Evolutionary conservation across 148 eudicot species (phyloP), one percentile per base, ranked within the genome.

Genomic region (Camellia lanceoleosa): DNA sequence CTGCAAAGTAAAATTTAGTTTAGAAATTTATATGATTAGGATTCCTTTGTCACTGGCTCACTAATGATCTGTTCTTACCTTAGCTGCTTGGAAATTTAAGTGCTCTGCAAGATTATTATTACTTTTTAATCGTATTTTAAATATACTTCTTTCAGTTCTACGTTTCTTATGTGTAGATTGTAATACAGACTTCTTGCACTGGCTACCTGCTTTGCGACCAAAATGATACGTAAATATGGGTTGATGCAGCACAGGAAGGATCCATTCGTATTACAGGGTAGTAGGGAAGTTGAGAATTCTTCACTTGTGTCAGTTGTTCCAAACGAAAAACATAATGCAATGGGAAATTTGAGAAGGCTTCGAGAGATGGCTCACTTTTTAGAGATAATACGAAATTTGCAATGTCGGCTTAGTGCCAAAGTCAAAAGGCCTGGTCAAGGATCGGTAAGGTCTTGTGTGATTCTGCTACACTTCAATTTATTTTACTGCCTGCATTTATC

Each of bases 191-290:
- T 95, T 82, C 95, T 95, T 23, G 86, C 89, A 46, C 80, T 93
- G 73, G 97, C 90, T 74, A 87, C 93, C 67, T 67, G 79, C 74
- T 92, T 93, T 84, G 90, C 93, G 15, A 92, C 90, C 85, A 89
- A 89, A 86, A 88, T 87, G 87, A 89, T 95, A 84, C 97, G 92
- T 58, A 86, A 84, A 85, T 93, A 89, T 87, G 93, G 97, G 67
- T 54, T 81, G 55, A 60, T 82, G 86, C 92, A 87, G 82, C 87
- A 82, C 64, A 90, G 80, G 79, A 78, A 76, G 80, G 87, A 86
- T 70, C 79, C 80, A 49, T 69, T 73, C 76, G 79, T 79, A 66
- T 71, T 80, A 38, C 81, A 78, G 72, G 84, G 76, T 63, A 71
- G 49, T 41, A 58, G 64, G 70, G 83, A 72, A 81, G 72, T 64